Base-by-base conservation (phyloP, 208 protist species). In the Wallacemonas sp. region DNA sequence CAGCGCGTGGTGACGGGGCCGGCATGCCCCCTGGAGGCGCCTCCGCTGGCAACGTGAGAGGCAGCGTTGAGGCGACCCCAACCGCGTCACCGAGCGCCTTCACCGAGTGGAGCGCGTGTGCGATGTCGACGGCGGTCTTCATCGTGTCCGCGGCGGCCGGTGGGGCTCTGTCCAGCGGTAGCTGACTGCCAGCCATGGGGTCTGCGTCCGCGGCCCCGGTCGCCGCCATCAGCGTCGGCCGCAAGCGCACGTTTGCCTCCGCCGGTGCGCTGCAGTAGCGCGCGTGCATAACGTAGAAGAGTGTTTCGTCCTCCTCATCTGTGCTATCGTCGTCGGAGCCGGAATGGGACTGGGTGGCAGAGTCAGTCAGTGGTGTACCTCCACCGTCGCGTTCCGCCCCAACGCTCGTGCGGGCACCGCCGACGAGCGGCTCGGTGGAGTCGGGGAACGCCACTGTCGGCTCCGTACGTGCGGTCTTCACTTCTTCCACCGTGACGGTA, bases 201-300 rank as follows among this genome's bases (percentile, higher is more conserved):
- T 3, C 34, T n/a, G 19, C 12, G 39, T 12, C 0, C 22, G 29
- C 15, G 53, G 48, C 58, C 36, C n/a, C 15, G 30, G 27, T 17
- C 1, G 37, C 8, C 13, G 32, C 41, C 4, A 33, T 52, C 26
- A 48, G 15, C 12, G 50, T 29, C 13, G 22, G 19, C 9, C 55
- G 55, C 21, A 17, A 32, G 13, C 8, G 24, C 29, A 32, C 33
- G 10, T 36, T 5, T 0, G 10, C 24, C 30, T 65, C 42, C 3
- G 32, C 42, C 0, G 68, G 66, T 13, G 52, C 65, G 58, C 81
- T 91, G 66, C 85, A 91, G 34, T 79, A 65, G 10, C 39, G 54
- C 0, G 78, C 75, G 59, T 88, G 60, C 79, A 91, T 74, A 24
- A 91, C 62, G 33, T 87, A 55, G 67, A 74, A 83, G 3, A 8